Percentiles rank a stretch among this genome's conserved stretches.
These are phyloP conservation scores for Lactarius quietus DNA, from an alignment of 768 basidiomycete genomes.

Conservation along the genomic window DNA sequence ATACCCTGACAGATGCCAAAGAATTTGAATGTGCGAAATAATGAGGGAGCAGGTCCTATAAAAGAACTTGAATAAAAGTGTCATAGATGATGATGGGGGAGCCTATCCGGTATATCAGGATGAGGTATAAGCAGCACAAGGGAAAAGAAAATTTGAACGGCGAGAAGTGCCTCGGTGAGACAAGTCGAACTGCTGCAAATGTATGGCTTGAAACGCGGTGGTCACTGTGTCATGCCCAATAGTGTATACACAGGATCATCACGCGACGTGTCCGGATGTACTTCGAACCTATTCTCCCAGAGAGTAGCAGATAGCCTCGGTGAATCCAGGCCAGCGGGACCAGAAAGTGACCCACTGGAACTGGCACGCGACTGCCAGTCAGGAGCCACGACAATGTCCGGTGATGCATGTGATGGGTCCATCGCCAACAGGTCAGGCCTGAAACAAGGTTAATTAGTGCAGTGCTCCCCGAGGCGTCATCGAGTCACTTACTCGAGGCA, in stretches of 20 bases:
- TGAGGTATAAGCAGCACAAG: too few relatives aligned
- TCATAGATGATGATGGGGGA: too few relatives aligned
- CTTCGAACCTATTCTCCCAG: constrained; percentile 79
- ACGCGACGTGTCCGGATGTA: constrained; percentile 79
- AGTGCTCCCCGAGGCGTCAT: constrained; percentile 15
- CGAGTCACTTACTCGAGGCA: constrained; percentile 44
- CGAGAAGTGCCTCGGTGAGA: too few relatives aligned
- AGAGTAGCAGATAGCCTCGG: constrained; percentile 77
- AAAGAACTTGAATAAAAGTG: too few relatives aligned
- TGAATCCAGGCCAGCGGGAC: constrained; percentile 74
- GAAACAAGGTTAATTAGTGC: constrained; percentile 33
- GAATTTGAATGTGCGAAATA: too few relatives aligned
- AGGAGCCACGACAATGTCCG: constrained; percentile 55
- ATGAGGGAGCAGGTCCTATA: too few relatives aligned
- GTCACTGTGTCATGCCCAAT: constrained; percentile 1
- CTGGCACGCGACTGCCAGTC: constrained; percentile 54
- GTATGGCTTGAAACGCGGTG: too few relatives aligned
- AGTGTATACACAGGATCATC: constrained; percentile 51
- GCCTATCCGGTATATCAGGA: too few relatives aligned
- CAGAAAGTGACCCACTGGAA: constrained; percentile 52
- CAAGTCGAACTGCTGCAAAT: too few relatives aligned
- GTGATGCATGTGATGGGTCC: constrained; percentile 68
- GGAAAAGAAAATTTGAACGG: too few relatives aligned
- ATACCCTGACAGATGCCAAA: too few relatives aligned
- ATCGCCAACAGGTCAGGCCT: constrained; percentile 76